These are phyloP conservation scores for Acanthamoeba castellanii DNA, from an alignment of 208 protist genomes.

Conservation along the genomic window DNA sequence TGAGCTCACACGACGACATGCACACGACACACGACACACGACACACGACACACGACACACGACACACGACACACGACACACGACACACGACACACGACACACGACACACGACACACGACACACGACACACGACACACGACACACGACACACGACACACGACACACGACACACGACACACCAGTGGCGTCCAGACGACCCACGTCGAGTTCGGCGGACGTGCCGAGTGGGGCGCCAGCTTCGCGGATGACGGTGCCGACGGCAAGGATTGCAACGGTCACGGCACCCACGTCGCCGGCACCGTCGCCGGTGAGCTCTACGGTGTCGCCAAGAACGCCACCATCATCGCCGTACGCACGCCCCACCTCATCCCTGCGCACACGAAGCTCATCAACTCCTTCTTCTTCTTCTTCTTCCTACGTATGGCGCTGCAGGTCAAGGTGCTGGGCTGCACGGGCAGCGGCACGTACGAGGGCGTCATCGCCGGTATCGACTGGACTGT, in stretches of 20 bases:
- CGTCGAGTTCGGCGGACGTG: slow-evolving; percentile 65
- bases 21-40: no score
- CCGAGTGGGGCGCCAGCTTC: slow-evolving; percentile 69
- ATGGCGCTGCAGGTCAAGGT: slow-evolving; percentile 68
- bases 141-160: neutral
- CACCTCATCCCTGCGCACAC: neutral
- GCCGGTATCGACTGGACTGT: slow-evolving; percentile 71
- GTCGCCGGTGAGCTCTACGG: slow-evolving; percentile 67
- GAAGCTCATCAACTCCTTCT: no score
- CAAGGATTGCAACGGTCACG: slow-evolving; percentile 77
- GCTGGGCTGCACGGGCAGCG: slow-evolving; percentile 68
- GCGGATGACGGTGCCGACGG: slow-evolving; percentile 3
- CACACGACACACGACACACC: neutral
- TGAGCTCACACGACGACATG: no score
- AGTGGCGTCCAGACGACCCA: slow-evolving; percentile 34
- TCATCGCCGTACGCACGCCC: slow-evolving; percentile 44
- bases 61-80: no score
- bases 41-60: neutral
- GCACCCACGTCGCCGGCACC: slow-evolving; percentile 78
- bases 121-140: neutral
- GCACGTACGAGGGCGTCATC: slow-evolving; percentile 72
- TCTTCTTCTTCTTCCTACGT: no score
- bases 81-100: neutral
- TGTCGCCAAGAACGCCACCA: slow-evolving; percentile 69
- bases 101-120: no score